Evolutionary conservation across 805 yeast species (phyloP), one percentile per base, ranked within the genome.

Genomic region (Hanseniaspora lachancei): DNA sequence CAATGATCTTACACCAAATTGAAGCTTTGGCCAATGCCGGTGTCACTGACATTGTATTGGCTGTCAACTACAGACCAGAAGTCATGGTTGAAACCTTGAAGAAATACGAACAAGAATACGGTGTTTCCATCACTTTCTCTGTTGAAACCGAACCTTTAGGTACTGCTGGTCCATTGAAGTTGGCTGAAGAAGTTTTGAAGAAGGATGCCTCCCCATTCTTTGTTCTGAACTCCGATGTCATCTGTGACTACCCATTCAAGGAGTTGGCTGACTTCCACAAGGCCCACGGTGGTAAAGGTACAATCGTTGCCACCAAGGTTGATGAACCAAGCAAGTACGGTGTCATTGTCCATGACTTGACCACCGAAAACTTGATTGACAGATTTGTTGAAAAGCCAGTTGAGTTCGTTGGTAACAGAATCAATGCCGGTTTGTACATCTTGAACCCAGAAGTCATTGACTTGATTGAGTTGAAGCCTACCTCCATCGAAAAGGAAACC

Each of bases 271-370:
- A 76, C 55, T 93, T 89, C 88, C 99, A 93, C 81, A 75, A 78
- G 70, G 82, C 85, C 60, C 97, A 91, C 76, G 97, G 96, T 72
- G 97, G 95, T 71, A 86, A 81, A 67, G 98, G 96, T 74, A 93
- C 98, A 67, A 93, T 93, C 69, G 97, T 93, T 60, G 98, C 97
- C 61, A 93, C 99, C 69, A 93, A 93, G 79, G 99, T 93, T 63
- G 98, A 93, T 71, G 99, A 93, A 77, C 99, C 99, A 61, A 86
- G 95, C 67, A 93, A 93, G 77, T 93, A 93, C 76, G 99, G 99
- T 80, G 99, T 93, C 71, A 93, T 93, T 72, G 99, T 93, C 60
- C 95, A 87, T 69, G 97, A 93, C 77, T 83, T 89, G 76, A 86
- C 87, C 71, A 86, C 87, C 65, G 88, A 96, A 69, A 86, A 91